Percentiles rank a stretch among this genome's conserved stretches.
phyloP scores from a whole-genome alignment of 805 yeast genomes.

The Priceomyces carsonii region DNA sequence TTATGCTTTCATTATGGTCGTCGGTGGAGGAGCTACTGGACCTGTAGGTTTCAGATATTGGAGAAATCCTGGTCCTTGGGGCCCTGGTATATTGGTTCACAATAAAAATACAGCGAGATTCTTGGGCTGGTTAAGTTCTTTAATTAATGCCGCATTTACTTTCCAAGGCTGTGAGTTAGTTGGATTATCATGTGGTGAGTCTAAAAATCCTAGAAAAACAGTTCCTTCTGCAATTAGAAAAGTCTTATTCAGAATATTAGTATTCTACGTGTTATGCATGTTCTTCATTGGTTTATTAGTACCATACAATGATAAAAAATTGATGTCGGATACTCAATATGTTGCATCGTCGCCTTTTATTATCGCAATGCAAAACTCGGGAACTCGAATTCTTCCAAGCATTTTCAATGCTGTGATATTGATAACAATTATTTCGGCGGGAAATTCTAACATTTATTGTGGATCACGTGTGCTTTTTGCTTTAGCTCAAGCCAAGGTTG shows the following conservation, averaged over 20 bases:
- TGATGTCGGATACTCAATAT: slow-evolving; percentile 33
- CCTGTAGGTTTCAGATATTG: slow-evolving; percentile 80
- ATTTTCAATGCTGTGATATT: slow-evolving; percentile 73
- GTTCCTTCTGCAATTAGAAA: slow-evolving; percentile 73
- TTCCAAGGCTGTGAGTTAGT: slow-evolving; percentile 79
- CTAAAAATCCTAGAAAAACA: slow-evolving; percentile 65
- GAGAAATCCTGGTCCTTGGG: slow-evolving; percentile 80
- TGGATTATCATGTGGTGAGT: slow-evolving; percentile 76
- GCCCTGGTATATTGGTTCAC: slow-evolving; percentile 57
- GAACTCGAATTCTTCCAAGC: slow-evolving; percentile 64
- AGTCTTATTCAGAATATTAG: slow-evolving; percentile 62
- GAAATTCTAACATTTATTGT: slow-evolving; percentile 51
- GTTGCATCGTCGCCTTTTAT: slow-evolving; percentile 69
- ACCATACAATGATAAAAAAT: slow-evolving; percentile 64
- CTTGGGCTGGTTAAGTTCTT: slow-evolving; percentile 68
- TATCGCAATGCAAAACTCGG: slow-evolving; percentile 68
- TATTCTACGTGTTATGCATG: slow-evolving; percentile 65
- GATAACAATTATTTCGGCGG: slow-evolving; percentile 72
- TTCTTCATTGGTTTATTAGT: slow-evolving; percentile 71
- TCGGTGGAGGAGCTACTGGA: slow-evolving; percentile 70
- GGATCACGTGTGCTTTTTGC: slow-evolving; percentile 66
- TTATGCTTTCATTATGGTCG: slow-evolving; percentile 68
- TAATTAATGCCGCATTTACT: slow-evolving; percentile 76
- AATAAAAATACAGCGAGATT: slow-evolving; percentile 57
- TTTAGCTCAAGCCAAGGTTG: slow-evolving; percentile 59